These are phyloP conservation scores for Ganoderma meredithae DNA, from an alignment of 1,284 basidiomycete species.

Conservation along the genomic window DNA sequence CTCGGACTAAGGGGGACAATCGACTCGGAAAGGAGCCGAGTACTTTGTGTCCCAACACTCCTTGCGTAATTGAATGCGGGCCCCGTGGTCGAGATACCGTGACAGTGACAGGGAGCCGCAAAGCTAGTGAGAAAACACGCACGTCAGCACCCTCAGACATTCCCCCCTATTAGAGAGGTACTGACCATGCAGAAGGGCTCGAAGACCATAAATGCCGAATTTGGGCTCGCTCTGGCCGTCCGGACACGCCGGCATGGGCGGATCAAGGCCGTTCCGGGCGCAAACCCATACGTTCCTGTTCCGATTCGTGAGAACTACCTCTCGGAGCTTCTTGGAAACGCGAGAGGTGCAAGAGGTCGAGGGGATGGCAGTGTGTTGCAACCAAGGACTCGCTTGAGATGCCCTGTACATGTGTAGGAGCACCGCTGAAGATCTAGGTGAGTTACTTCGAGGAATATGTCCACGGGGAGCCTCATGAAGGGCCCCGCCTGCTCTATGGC, in stretches of 20 bases:
- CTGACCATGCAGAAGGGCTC: conserved; percentile 17
- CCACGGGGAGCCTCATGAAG: conserved; percentile 30
- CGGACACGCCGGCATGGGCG: conserved; percentile 4
- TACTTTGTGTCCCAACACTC: conserved; percentile 4
- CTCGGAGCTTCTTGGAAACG: conserved; percentile 3
- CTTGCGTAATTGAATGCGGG: conserved; percentile 1
- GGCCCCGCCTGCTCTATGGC: neutral
- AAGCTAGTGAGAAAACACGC: neutral
- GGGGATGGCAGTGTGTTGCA: conserved; percentile 37
- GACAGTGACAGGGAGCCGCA: neutral
- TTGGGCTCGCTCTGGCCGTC: conserved; percentile 8
- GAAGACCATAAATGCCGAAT: conserved; percentile 18
- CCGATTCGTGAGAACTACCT: neutral
- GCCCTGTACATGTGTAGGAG: too few relatives aligned
- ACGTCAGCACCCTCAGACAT: neutral
- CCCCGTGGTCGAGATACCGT: neutral
- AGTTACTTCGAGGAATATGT: conserved; percentile 31
- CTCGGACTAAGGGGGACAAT: too few relatives aligned
- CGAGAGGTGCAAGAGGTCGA: conserved; percentile 37
- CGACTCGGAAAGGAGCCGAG: neutral
- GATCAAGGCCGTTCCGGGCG: conserved; percentile 6
- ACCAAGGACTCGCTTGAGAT: conserved; percentile 34
- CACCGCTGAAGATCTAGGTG: too few relatives aligned
- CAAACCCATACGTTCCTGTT: conserved; percentile 9
- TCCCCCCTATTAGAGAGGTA: neutral